phyloP scores from a whole-genome alignment of 805 yeast species.

The fission yeast (Schizosaccharomyces pombe) region DNA sequence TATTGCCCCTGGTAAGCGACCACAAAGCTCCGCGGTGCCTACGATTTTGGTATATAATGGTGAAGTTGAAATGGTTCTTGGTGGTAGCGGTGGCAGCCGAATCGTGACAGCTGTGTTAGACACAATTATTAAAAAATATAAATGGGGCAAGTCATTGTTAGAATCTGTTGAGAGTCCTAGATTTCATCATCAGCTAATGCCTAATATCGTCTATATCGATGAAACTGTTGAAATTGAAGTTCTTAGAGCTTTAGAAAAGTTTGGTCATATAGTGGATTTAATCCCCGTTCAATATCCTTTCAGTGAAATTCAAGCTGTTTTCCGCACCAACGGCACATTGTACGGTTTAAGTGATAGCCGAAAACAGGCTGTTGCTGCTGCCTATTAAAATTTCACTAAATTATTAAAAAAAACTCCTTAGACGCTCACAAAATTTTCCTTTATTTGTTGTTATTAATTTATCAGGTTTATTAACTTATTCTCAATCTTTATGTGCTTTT shows the following conservation, averaged over 20 bases:
- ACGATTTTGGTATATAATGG: conserved; percentile 31
- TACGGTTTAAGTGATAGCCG: conserved; percentile 1
- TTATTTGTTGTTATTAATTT: no score
- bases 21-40: conserved; percentile 67
- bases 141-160: conserved; percentile 32
- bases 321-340: background rate
- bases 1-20: conserved; percentile 53
- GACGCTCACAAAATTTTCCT: no score
- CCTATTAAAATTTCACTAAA: background rate
- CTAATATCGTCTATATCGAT: conserved; percentile 44
- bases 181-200: conserved; percentile 71
- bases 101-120: conserved; percentile 67
- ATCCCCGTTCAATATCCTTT: background rate
- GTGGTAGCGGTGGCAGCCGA: conserved; percentile 87
- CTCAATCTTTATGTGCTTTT: no score
- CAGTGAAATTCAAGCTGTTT: conserved; percentile 7
- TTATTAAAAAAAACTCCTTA: background rate
- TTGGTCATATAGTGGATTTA: conserved; percentile 10
- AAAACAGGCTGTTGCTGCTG: conserved; percentile 2
- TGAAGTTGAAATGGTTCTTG: conserved; percentile 43
- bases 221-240: conserved; percentile 18
- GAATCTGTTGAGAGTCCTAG: conserved; percentile 61
- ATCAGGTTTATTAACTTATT: no score
- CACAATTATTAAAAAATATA: conserved; percentile 44
- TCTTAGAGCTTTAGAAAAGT: conserved; percentile 3